Base-by-base conservation (phyloP, 2,329 filamentous ascomycete genomes). In the Talaromyces sp. region DNA sequence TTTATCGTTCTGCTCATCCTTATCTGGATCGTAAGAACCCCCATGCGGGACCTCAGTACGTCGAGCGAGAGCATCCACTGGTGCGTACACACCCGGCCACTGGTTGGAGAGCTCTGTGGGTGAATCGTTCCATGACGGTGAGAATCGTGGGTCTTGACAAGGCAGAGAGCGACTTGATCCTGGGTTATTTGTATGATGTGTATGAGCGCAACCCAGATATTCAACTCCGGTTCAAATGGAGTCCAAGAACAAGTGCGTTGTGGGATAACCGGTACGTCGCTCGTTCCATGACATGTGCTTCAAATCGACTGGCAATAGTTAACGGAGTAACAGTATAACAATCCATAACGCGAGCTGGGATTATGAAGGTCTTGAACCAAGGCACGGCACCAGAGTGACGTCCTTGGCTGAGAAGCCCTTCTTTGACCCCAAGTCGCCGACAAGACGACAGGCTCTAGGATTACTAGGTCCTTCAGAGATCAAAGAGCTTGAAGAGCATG, bases 311-410 rank as follows among this genome's bases (percentile, higher is more conserved):
- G n/a, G n/a, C 25, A 31, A 46, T 31, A 33, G 10, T 17, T 21
- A 21, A 33, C 15, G 22, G 17, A 17, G 8, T 22, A 11, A 25
- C 52, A 84, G 84, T 39, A 86, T 89, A 59, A 89, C 87, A 0
- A 89, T 89, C 37, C 86, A 90, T 64, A 89, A 88, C 61, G 87
- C 86, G 0, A 86, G 82, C 64, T 90, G 86, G 85, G 86, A 90
- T 63, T 89, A 89, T 65, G 85, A 82, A 35, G 85, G 85, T 1
- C 78, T 75, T 19, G 78, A 89, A 66, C 84, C 87, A 0, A 77
- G 87, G 39, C 87, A 91, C 68, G 88, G 88, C 2, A 90, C 87
- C 0, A 78, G 88, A 28, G 87, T 91, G 3, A 90, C 87, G 0
- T 78, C 84, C 7, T 71, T 91, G 53, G 88, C 85, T 0, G 88